Evolutionary conservation across 139 green algal genomes (phyloP).

Genomic region (Choricystis sp.): DNA sequence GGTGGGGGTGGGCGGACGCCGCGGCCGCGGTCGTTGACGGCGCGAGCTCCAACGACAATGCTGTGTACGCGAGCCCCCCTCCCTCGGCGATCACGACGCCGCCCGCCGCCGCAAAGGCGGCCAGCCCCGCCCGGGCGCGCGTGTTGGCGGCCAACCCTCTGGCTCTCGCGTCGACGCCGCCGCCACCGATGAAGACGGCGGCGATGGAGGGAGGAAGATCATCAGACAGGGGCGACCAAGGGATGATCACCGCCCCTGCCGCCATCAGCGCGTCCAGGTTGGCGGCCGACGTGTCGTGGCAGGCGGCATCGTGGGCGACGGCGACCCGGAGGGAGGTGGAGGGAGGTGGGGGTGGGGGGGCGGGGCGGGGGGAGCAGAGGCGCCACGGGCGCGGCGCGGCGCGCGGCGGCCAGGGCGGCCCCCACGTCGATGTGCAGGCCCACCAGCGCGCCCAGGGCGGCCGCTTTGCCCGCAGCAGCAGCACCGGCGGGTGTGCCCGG

Average conservation of each 20-base stretch:
- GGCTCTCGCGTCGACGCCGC: conserved; percentile 40
- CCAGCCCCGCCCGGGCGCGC: conserved; percentile 26
- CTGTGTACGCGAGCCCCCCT: conserved; percentile 58
- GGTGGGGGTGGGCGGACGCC: too few relatives aligned
- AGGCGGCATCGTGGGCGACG: neutral
- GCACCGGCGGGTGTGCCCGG: neutral
- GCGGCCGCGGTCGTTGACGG: neutral
- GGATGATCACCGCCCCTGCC: conserved; percentile 51
- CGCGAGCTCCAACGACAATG: conserved; percentile 4
- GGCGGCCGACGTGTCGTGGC: too few relatives aligned
- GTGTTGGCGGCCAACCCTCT: conserved; percentile 38
- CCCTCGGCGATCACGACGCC: conserved; percentile 68
- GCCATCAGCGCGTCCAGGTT: conserved; percentile 11
- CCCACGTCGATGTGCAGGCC: neutral
- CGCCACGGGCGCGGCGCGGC: too few relatives aligned
- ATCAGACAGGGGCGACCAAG: conserved; percentile 65
- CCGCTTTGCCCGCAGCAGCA: neutral
- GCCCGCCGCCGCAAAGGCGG: conserved; percentile 54
- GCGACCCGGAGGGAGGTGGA: neutral
- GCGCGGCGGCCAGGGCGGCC: neutral
- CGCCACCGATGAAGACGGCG: conserved; percentile 51
- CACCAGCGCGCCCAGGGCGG: neutral
- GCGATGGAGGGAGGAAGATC: conserved; percentile 38
- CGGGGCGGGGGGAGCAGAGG: too few relatives aligned
- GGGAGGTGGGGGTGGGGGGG: too few relatives aligned